Conservation (phyloP, 805 yeast genomes). For the Wickerhamomyces chaumierensis region DNA sequence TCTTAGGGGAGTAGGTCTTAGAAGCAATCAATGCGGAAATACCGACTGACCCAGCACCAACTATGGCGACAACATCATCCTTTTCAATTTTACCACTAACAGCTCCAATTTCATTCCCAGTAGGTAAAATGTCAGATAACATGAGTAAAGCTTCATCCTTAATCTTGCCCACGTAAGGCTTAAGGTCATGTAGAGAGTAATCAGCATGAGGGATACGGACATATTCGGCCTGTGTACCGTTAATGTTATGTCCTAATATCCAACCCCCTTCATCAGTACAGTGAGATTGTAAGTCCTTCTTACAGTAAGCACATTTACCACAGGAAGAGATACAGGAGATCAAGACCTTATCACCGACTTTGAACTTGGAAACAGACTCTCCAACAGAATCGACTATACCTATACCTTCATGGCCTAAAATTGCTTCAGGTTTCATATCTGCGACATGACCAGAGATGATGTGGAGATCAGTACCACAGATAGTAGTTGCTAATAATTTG, state of each 20-base stretch:
- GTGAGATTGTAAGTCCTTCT: slow-evolving; percentile 46
- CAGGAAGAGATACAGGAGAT: slow-evolving; percentile 60
- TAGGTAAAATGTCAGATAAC: slow-evolving; percentile 55
- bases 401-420: slow-evolving; percentile 53
- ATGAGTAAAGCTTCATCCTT: slow-evolving; percentile 43
- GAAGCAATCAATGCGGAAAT: slow-evolving; percentile 49
- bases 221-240: slow-evolving; percentile 60
- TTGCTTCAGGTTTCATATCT: slow-evolving; percentile 23
- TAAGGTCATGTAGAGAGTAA: slow-evolving; percentile 22
- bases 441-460: slow-evolving; percentile 52
- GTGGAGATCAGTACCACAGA: slow-evolving; percentile 57
- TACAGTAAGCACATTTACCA: slow-evolving; percentile 45
- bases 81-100: slow-evolving; percentile 38
- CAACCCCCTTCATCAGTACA: slow-evolving; percentile 47
- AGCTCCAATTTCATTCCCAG: slow-evolving; percentile 59
- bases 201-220: slow-evolving; percentile 43
- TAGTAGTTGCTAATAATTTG: slow-evolving; percentile 45
- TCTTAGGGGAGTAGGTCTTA: slow-evolving; percentile 38
- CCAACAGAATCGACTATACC: slow-evolving; percentile 44
- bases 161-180: slow-evolving; percentile 23
- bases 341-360: slow-evolving; percentile 46
- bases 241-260: slow-evolving; percentile 44
- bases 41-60: slow-evolving; percentile 63
- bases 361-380: slow-evolving; percentile 33
- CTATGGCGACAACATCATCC: slow-evolving; percentile 51